Evolutionary conservation across 192 early-diverging fungal species (phyloP).

Genomic region (Backusella australiensis): DNA sequence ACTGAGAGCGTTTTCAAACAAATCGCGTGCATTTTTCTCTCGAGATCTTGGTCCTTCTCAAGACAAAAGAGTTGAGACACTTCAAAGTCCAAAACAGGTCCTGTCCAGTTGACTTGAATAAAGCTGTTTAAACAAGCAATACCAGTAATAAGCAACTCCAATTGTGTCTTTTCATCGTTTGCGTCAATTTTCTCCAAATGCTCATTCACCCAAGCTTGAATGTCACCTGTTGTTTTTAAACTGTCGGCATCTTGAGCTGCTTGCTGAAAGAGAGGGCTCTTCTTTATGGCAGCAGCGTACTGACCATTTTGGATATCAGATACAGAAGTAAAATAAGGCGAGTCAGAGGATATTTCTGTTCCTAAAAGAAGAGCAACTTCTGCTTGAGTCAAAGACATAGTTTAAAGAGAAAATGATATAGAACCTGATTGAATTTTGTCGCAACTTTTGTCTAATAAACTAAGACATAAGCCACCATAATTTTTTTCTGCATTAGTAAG

Average conservation of each 20-base stretch:
- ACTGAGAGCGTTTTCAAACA: conserved; percentile 54
- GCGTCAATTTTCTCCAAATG: background rate
- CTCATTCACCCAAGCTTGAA: background rate
- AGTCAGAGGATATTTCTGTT: background rate
- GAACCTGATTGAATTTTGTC: background rate
- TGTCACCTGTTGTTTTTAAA: background rate
- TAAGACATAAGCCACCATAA: background rate
- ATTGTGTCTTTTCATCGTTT: background rate
- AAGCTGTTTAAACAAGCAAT: conserved; percentile 78
- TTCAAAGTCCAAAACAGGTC: conserved; percentile 67
- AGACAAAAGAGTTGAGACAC: conserved; percentile 58
- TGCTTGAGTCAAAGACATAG: background rate
- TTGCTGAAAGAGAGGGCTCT: background rate
- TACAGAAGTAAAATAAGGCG: background rate
- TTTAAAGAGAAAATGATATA: background rate
- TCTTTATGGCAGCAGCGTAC: conserved; percentile 1
- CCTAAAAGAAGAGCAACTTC: conserved; percentile 10
- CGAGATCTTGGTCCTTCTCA: conserved; percentile 23
- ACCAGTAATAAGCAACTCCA: conserved; percentile 55
- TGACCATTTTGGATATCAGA: background rate
- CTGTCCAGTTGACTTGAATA: conserved; percentile 88
- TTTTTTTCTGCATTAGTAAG: conserved; percentile 10
- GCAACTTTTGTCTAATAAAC: background rate
- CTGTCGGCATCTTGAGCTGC: background rate
- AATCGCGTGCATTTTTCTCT: conserved; percentile 29